Conservation (phyloP, 1,284 basidiomycete species). For the Lignosus rhinocerotis region DNA sequence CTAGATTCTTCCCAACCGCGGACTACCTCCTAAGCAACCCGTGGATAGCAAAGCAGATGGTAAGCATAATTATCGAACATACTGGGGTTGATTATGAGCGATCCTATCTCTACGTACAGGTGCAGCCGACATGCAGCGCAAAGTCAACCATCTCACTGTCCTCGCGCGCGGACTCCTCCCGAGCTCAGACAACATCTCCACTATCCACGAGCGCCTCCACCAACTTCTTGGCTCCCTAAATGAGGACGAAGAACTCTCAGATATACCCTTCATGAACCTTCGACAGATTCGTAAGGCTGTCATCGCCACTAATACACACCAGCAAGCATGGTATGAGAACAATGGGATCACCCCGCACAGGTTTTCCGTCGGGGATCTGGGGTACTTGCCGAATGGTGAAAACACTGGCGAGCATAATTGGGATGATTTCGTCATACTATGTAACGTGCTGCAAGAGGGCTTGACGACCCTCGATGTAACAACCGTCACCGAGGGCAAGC, state of each 20-base stretch:
- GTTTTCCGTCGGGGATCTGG: constrained; percentile 47
- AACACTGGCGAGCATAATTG: constrained; percentile 30
- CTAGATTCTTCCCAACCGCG: constrained; percentile 26
- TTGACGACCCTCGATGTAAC: constrained; percentile 11
- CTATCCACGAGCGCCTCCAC: constrained; percentile 27
- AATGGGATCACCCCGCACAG: constrained; percentile 38
- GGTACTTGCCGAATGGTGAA: constrained; percentile 41
- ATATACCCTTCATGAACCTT: constrained; percentile 32
- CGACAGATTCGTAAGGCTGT: constrained; percentile 41
- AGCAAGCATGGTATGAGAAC: constrained; percentile 44
- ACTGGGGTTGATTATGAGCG: background rate
- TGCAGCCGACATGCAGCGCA: constrained; percentile 22
- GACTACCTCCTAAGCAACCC: constrained; percentile 13
- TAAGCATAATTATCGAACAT: background rate
- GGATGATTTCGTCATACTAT: constrained; percentile 39
- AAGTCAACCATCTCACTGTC: constrained; percentile 31
- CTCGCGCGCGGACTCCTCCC: constrained; percentile 43
- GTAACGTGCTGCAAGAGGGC: constrained; percentile 40
- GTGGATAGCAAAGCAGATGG: constrained; percentile 1
- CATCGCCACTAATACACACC: constrained; percentile 38
- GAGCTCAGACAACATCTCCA: constrained; percentile 12
- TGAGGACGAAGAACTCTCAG: constrained; percentile 2
- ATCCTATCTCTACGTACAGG: background rate
- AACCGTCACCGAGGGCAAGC: constrained; percentile 24
- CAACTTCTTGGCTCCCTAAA: constrained; percentile 35